These are phyloP conservation scores for Scheffersomyces lignosus DNA, from an alignment of 805 yeast species.

Conservation along the genomic window DNA sequence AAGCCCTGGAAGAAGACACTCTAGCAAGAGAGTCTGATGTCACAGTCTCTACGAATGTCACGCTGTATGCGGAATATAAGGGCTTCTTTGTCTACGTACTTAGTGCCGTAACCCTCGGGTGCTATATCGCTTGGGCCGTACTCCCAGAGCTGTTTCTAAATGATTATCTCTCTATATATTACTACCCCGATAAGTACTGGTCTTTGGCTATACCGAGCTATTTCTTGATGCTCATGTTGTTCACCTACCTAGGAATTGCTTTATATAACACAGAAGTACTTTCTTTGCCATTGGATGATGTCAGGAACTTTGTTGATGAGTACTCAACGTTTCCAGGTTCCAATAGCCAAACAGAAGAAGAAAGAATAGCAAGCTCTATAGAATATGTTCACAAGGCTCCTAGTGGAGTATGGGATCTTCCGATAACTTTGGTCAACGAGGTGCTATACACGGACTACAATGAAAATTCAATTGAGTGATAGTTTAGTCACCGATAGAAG, in stretches of 20 bases:
- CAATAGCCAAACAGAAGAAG: constrained; percentile 10
- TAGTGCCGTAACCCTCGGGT: constrained; percentile 52
- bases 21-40: constrained; percentile 68
- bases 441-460: constrained; percentile 46
- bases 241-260: constrained; percentile 67
- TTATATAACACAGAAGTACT: constrained; percentile 75
- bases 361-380: constrained; percentile 10
- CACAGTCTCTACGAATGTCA: constrained; percentile 53
- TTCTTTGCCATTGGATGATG: constrained; percentile 58
- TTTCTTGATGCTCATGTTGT: constrained; percentile 69
- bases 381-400: constrained; percentile 58
- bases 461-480: too few species aligned
- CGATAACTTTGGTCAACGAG: constrained; percentile 66
- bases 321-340: constrained; percentile 40
- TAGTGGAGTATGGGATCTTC: constrained; percentile 86
- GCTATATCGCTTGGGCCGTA: constrained; percentile 60
- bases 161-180: constrained; percentile 55
- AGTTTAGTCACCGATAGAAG: too few species aligned
- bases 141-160: constrained; percentile 58
- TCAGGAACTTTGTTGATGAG: constrained; percentile 70
- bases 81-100: constrained; percentile 84
- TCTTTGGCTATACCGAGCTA: constrained; percentile 74
- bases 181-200: constrained; percentile 93
- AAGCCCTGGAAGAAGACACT: constrained; percentile 37
- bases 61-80: constrained; percentile 73